These are phyloP conservation scores for Sarocladium brachiariae DNA, from an alignment of 2,329 filamentous ascomycete genomes.

Conservation along the genomic window DNA sequence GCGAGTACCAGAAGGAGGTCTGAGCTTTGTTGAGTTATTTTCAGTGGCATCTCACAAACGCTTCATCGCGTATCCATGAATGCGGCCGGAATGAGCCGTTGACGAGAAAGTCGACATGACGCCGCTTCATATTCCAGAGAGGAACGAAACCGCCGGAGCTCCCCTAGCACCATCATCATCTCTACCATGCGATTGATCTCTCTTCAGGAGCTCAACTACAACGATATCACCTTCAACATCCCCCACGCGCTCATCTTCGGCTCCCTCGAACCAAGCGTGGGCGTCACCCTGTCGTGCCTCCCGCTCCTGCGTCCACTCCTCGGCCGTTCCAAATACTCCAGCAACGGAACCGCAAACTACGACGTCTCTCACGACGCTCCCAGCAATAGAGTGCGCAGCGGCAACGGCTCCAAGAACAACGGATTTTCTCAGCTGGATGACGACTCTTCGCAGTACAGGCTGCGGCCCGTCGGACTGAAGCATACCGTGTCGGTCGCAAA, in stretches of 20 bases:
- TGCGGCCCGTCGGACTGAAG: background rate
- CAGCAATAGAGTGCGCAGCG: background rate
- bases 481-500: background rate
- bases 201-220: slow-evolving; percentile 9
- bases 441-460: background rate
- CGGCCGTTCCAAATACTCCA: slow-evolving; percentile 15
- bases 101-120: too few relatives aligned
- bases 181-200: slow-evolving; percentile 24
- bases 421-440: background rate
- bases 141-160: too few relatives aligned
- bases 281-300: slow-evolving; percentile 31
- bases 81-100: too few relatives aligned
- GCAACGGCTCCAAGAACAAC: background rate
- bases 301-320: slow-evolving; percentile 34
- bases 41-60: too few relatives aligned
- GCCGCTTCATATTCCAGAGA: too few relatives aligned
- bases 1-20: too few relatives aligned
- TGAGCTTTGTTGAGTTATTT: too few relatives aligned
- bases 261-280: slow-evolving; percentile 30
- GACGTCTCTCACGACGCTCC: background rate
- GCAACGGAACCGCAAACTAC: background rate
- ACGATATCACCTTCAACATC: slow-evolving; percentile 17
- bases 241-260: slow-evolving; percentile 28
- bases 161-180: slow-evolving; percentile 28
- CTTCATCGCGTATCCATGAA: too few relatives aligned